phyloP scores from a whole-genome alignment of 768 basidiomycete species.

The Lactarius hengduanensis region DNA sequence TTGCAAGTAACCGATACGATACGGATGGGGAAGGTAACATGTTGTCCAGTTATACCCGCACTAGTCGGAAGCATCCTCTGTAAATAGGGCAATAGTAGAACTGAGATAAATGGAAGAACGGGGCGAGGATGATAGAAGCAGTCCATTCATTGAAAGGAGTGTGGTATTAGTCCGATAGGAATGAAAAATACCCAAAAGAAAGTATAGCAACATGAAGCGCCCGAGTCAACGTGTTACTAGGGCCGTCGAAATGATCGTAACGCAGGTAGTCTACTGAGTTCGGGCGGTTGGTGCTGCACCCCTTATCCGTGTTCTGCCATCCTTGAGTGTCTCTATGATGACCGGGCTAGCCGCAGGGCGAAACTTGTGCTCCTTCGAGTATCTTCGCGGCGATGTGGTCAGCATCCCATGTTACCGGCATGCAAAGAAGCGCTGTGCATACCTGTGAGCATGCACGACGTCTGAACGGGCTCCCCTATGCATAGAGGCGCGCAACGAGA shows the following conservation, averaged over 20 bases:
- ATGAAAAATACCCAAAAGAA: conserved; percentile 7
- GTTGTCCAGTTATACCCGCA: background rate
- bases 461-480: conserved; percentile 37
- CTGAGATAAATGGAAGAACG: background rate
- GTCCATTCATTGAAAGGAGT: background rate
- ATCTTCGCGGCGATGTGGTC: conserved; percentile 45
- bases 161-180: background rate
- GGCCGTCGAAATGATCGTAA: background rate
- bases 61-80: background rate
- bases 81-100: background rate
- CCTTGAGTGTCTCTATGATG: conserved; percentile 71
- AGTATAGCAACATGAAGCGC: background rate
- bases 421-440: conserved; percentile 28
- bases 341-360: conserved; percentile 84
- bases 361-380: conserved; percentile 79
- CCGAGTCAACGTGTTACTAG: background rate
- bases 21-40: background rate
- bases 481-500: conserved; percentile 31
- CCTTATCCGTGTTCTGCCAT: conserved; percentile 65
- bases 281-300: conserved; percentile 52
- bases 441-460: conserved; percentile 66
- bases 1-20: background rate
- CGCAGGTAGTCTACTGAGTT: background rate
- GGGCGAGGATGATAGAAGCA: background rate
- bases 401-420: conserved; percentile 6